These are phyloP conservation scores for Dalechampia spathulata DNA, from an alignment of 441 rosid genomes.

Conservation along the genomic window DNA sequence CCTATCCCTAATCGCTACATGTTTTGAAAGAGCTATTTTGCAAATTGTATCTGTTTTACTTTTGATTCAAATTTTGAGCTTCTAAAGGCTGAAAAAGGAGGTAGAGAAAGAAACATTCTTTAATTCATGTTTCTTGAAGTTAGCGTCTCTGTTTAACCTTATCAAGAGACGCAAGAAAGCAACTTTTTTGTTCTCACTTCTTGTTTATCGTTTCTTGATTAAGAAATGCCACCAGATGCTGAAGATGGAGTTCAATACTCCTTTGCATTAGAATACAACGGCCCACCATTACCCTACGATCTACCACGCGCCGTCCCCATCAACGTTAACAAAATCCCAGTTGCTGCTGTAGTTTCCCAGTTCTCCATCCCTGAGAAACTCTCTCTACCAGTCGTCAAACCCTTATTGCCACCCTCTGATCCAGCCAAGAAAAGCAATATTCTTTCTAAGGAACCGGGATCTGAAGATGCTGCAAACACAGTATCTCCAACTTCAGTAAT, in stretches of 20 bases:
- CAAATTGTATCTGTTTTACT: no score
- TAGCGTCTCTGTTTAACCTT: background rate
- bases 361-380: slow-evolving; percentile 45
- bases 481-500: slow-evolving; percentile 79
- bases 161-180: background rate
- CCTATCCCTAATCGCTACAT: background rate
- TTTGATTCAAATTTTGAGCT: slow-evolving; percentile 14
- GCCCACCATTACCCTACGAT: slow-evolving; percentile 73
- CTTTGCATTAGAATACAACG: slow-evolving; percentile 75
- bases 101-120: no score
- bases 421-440: slow-evolving; percentile 28
- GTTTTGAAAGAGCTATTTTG: no score
- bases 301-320: slow-evolving; percentile 91
- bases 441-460: slow-evolving; percentile 34
- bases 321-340: slow-evolving; percentile 76
- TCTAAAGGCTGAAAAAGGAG: no score
- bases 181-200: background rate
- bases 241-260: slow-evolving; percentile 54
- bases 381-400: slow-evolving; percentile 79
- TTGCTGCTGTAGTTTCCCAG: slow-evolving; percentile 76
- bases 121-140: no score
- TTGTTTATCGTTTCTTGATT: background rate
- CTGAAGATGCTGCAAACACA: slow-evolving; percentile 36
- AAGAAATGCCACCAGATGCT: slow-evolving; percentile 16
- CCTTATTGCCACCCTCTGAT: slow-evolving; percentile 42